Base-by-base conservation (phyloP, 345 rosid species). In the Syzygium oleosum region DNA sequence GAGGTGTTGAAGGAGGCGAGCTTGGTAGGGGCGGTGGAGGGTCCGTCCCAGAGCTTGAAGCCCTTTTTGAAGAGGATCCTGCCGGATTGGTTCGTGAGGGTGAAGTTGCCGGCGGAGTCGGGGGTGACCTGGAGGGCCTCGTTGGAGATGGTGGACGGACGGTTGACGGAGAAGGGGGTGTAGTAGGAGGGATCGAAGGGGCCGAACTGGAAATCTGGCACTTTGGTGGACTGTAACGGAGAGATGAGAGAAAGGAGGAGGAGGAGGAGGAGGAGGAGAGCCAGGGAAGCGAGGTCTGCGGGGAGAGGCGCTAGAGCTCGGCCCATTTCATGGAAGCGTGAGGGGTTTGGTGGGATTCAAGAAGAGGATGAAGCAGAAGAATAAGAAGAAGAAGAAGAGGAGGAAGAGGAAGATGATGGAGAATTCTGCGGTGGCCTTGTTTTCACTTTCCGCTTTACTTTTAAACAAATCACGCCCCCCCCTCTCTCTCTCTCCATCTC, bases 1-100 rank as follows among this genome's bases (percentile, higher is more conserved):
- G 92, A 88, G 77, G 92, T 41, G 79, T 90, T 92, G 88, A 92
- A 92, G 43, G 93, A 91, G 41, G 91, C 93, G 51, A 90, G 73
- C 46, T 54, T 84, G 52, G 22, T 58, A 19, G 54, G 55, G 8
- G 51, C 51, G 3, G 2, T 46, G 4, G 11, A 21, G 53, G 85
- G 52, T 2, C 83, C 77, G 31, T 90, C 88, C 92, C 91, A 90
- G 13, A 92, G 91, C 56, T 59, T 78, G 89, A 90, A 90, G 43
- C 84, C 41, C 6, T 34, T 46, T 6, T 63, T 84, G 88, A 86
- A 86, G 41, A 92, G 51, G 49, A 92, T 59, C 43, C 92, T 80
- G 49, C 93, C 93, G 63, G 91, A 91, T 49, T 49, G 27, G 87
- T 89, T 85, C 6, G 52, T 5, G 23, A 90, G 86, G 53, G 49